These are phyloP conservation scores for Lachnellula arida DNA, from an alignment of 2,329 filamentous ascomycete genomes.

Conservation along the genomic window DNA sequence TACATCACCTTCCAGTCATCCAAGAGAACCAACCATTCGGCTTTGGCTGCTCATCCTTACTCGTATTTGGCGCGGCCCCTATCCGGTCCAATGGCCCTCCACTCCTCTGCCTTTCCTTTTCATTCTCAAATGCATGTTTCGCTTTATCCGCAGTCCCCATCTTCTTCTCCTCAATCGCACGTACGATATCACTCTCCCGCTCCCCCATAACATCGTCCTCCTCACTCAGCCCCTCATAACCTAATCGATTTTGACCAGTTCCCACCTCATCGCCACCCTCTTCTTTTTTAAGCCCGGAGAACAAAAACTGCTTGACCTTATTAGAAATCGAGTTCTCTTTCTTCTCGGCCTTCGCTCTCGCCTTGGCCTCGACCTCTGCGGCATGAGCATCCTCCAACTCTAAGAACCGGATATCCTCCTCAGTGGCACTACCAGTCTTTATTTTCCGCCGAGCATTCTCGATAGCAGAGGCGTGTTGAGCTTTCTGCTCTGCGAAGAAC, in stretches of 20 bases:
- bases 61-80: constrained; percentile 14
- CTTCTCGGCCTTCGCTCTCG: constrained; percentile 28
- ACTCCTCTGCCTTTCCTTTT: constrained; percentile 28
- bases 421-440: constrained; percentile 39
- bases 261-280: constrained; percentile 24
- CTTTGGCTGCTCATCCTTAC: constrained; percentile 10
- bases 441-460: constrained; percentile 40
- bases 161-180: constrained; percentile 29
- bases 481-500: constrained; percentile 49
- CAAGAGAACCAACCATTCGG: constrained; percentile 20
- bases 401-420: constrained; percentile 48
- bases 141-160: constrained; percentile 20
- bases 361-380: constrained; percentile 10
- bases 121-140: constrained; percentile 27
- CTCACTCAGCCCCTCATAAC: constrained; percentile 23
- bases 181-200: constrained; percentile 25
- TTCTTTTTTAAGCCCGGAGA: constrained; percentile 32
- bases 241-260: constrained; percentile 20
- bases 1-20: constrained; percentile 15
- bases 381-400: constrained; percentile 52
- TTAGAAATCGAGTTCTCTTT: constrained; percentile 28
- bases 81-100: constrained; percentile 28
- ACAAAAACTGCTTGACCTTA: constrained; percentile 29
- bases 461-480: constrained; percentile 41
- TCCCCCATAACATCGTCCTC: constrained; percentile 19